phyloP scores from a whole-genome alignment of 1,284 basidiomycete species.

The Cyathus pygmaeus region DNA sequence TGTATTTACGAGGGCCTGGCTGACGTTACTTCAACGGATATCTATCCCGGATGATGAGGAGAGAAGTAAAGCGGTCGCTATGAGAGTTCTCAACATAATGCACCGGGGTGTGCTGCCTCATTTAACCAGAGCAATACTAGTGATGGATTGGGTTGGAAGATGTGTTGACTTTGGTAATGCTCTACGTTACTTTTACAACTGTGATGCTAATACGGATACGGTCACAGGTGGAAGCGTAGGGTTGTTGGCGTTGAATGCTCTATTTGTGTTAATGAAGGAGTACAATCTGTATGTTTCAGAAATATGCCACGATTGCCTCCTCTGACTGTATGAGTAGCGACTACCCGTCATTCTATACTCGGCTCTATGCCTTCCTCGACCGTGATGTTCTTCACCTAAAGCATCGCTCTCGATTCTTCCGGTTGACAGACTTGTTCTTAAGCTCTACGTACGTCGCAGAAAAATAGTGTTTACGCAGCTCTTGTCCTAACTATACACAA shows the following conservation, averaged over 20 bases:
- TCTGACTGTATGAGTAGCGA: constrained; percentile 63
- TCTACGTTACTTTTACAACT: neutral
- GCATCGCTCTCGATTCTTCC: constrained; percentile 94
- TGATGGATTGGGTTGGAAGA: constrained; percentile 95
- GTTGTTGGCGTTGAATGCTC: constrained; percentile 89
- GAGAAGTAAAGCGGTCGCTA: constrained; percentile 56
- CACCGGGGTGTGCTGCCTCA: constrained; percentile 89
- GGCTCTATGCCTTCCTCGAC: constrained; percentile 92
- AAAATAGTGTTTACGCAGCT: neutral
- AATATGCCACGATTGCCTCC: neutral
- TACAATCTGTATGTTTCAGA: constrained; percentile 84
- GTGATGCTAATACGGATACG: neutral
- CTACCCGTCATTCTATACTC: constrained; percentile 95
- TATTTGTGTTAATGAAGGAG: constrained; percentile 91
- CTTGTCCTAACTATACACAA: constrained; percentile 39
- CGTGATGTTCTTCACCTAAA: constrained; percentile 90
- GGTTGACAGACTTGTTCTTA: constrained; percentile 90
- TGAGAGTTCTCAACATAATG: constrained; percentile 81
- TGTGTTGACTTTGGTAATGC: constrained; percentile 84
- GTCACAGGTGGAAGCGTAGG: constrained; percentile 85
- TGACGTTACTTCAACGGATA: constrained; percentile 72
- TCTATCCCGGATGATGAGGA: constrained; percentile 49
- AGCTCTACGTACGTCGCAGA: constrained; percentile 79
- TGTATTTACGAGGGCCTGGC: constrained; percentile 84
- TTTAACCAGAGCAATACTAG: constrained; percentile 79